phyloP scores from a whole-genome alignment of 2,329 filamentous ascomycete species.

The Alternaria sp. region DNA sequence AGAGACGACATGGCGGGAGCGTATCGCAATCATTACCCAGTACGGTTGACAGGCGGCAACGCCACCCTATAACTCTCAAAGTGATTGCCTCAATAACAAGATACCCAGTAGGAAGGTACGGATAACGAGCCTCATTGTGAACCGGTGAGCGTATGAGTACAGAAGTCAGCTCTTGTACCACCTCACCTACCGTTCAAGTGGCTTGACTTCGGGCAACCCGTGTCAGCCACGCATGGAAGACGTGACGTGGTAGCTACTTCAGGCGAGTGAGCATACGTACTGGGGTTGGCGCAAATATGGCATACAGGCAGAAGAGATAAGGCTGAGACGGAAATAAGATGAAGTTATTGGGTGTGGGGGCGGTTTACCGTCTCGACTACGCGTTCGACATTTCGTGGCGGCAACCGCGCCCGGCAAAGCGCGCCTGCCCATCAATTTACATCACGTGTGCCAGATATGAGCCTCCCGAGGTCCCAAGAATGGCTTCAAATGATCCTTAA shows the following conservation, averaged over 20 bases:
- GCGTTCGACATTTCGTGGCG: background rate
- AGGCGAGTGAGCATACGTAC: background rate
- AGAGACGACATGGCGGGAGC: background rate
- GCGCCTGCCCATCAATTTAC: background rate
- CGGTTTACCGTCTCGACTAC: background rate
- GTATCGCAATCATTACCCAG: background rate
- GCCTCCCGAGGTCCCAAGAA: too few species aligned
- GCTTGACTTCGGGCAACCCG: background rate
- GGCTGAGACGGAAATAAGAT: background rate
- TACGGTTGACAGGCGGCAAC: background rate
- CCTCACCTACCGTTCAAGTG: background rate
- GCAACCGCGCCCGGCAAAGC: background rate
- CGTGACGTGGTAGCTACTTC: background rate
- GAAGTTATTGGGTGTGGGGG: background rate
- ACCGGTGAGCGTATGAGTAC: background rate
- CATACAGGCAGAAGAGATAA: background rate
- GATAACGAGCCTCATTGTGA: background rate
- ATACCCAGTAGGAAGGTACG: background rate
- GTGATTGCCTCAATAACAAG: background rate
- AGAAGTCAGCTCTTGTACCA: background rate
- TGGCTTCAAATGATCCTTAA: rapidly evolving
- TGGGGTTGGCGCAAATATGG: background rate
- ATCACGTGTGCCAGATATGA: too few species aligned
- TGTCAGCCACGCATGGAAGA: background rate
- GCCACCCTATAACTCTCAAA: background rate